Conservation (phyloP, 495 filamentous ascomycete genomes). For the Penicillium herquei region DNA sequence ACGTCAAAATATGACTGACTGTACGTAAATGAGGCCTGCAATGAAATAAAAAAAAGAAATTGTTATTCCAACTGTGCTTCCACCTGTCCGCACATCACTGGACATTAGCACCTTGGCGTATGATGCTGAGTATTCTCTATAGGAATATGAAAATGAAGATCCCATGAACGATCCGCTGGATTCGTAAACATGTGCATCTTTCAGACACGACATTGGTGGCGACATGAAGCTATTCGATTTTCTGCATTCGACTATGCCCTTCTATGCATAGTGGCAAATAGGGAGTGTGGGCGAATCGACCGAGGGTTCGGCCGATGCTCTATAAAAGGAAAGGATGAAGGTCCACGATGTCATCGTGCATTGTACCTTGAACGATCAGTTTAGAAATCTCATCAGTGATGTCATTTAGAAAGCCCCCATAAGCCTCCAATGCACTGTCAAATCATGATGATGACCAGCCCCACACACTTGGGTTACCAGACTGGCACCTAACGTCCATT, state of each 20-base stretch:
- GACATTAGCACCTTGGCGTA: no score
- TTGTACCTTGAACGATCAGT: constrained; percentile 7
- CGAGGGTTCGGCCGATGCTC: neutral
- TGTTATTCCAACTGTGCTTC: no score
- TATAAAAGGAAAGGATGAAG: neutral
- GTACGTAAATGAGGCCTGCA: no score
- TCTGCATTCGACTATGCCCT: neutral
- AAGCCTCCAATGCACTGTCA: neutral
- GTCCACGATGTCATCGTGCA: constrained; percentile 3
- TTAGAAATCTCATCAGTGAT: neutral
- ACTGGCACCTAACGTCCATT: neutral
- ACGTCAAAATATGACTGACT: no score
- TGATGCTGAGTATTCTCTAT: no score
- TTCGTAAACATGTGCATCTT: no score
- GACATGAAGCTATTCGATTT: neutral
- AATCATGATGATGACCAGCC: constrained; percentile 10
- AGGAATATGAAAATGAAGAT: no score
- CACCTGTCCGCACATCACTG: no score
- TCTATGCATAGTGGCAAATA: neutral
- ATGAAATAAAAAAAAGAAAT: no score
- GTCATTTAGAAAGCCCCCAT: neutral
- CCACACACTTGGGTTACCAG: neutral
- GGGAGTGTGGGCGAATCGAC: neutral
- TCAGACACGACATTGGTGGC: no score
- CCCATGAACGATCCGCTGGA: no score